phyloP scores from a whole-genome alignment of 495 filamentous ascomycete genomes.

The Haplographium delicatum region DNA sequence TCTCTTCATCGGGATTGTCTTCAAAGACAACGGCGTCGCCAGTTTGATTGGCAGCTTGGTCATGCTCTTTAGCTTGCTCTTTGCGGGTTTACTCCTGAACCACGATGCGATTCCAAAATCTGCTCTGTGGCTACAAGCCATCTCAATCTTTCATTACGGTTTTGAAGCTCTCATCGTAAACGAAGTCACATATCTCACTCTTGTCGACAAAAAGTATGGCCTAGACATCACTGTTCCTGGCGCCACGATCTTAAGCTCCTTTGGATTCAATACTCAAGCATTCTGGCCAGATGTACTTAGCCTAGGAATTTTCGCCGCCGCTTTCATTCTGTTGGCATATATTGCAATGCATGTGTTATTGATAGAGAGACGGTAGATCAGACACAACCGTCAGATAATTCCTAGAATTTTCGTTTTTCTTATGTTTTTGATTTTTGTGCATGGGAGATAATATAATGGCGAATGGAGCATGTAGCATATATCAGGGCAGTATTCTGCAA shows the following conservation, averaged over 20 bases:
- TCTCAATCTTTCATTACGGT: conserved; percentile 99
- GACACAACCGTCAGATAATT: too few species aligned
- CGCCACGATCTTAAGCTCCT: conserved; percentile 86
- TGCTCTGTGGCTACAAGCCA: conserved; percentile 83
- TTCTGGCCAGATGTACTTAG: conserved; percentile 83
- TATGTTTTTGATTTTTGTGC: too few species aligned
- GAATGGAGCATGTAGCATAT: too few species aligned
- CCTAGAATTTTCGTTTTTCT: too few species aligned
- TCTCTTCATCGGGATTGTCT: conserved; percentile 93
- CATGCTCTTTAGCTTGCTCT: conserved; percentile 95
- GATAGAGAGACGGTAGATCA: conserved; percentile 67
- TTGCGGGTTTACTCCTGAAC: conserved; percentile 89
- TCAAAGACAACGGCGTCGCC: conserved; percentile 86
- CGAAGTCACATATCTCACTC: conserved; percentile 84
- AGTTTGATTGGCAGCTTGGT: conserved; percentile 93
- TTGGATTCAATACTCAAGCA: conserved; percentile 81
- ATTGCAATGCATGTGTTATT: conserved; percentile 88
- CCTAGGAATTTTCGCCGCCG: conserved; percentile 72
- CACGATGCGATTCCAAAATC: conserved; percentile 83
- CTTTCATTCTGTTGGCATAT: conserved; percentile 87
- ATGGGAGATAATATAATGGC: too few species aligned
- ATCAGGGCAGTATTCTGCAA: too few species aligned
- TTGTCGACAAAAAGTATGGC: conserved; percentile 90
- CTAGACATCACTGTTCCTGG: conserved; percentile 95
- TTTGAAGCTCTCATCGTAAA: conserved; percentile 98